Evolutionary conservation across 2,329 filamentous ascomycete species (phyloP).

Genomic region (Clonostachys byssicola): DNA sequence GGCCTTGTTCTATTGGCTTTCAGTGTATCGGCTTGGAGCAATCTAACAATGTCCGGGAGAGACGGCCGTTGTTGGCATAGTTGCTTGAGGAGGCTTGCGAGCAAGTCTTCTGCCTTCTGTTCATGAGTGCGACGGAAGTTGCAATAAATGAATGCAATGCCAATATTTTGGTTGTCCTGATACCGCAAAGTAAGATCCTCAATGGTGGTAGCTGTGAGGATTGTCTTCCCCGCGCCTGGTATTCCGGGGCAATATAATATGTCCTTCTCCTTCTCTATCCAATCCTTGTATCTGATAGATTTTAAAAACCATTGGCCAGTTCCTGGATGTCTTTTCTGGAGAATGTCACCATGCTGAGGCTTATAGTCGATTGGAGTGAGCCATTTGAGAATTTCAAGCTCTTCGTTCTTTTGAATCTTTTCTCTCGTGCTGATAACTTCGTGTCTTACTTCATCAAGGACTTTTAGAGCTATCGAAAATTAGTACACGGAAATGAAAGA

Average conservation of each 20-base stretch:
- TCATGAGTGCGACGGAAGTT: conserved; percentile 27
- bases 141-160: conserved; percentile 40
- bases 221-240: conserved; percentile 44
- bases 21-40: conserved; percentile 16
- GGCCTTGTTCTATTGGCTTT: conserved; percentile 1
- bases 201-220: conserved; percentile 32
- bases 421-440: neutral
- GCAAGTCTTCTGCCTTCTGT: conserved; percentile 22
- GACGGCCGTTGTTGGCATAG: conserved; percentile 13
- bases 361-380: conserved; percentile 26
- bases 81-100: conserved; percentile 29
- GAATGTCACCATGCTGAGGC: conserved; percentile 31
- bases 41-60: conserved; percentile 16
- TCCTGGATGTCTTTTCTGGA: conserved; percentile 23
- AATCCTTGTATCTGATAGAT: conserved; percentile 23
- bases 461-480: too few relatives aligned
- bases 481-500: too few relatives aligned
- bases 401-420: conserved; percentile 5
- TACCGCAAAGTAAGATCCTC: conserved; percentile 25
- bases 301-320: conserved; percentile 42
- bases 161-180: conserved; percentile 12
- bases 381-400: conserved; percentile 24
- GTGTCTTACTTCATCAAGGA: too few relatives aligned
- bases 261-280: conserved; percentile 14
- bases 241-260: conserved; percentile 41